A percentile compares a stretch with the other conserved stretches of the same genome.
These are phyloP conservation scores for Bruguiera sexangula DNA, from an alignment of 345 rosid genomes.

Conservation along the genomic window DNA sequence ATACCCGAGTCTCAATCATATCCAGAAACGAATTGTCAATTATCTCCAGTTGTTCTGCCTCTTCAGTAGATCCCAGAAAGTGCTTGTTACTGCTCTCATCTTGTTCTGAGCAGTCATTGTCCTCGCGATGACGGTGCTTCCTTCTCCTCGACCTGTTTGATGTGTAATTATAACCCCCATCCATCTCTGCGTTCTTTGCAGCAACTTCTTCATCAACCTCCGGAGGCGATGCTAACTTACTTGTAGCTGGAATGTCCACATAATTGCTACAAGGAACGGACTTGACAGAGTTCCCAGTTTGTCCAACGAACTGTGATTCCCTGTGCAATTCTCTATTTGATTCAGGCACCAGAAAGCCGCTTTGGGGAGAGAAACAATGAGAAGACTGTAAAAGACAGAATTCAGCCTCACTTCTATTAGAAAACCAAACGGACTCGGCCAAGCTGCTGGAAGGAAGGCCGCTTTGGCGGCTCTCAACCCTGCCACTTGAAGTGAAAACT, in stretches of 20 bases:
- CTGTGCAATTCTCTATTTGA: background rate
- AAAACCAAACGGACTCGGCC: background rate
- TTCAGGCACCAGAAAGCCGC: background rate
- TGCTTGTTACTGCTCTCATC: constrained; percentile 21
- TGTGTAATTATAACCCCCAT: background rate
- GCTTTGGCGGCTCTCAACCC: background rate
- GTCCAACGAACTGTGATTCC: background rate
- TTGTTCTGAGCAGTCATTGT: background rate
- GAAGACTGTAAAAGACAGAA: background rate
- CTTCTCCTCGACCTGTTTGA: constrained; percentile 3
- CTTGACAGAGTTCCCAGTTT: background rate
- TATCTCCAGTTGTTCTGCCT: constrained; percentile 8
- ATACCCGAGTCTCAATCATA: constrained; percentile 10
- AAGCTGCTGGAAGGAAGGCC: background rate
- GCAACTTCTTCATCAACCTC: too few relatives aligned
- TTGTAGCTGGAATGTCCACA: too few relatives aligned
- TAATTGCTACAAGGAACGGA: background rate
- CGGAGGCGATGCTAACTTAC: too few relatives aligned
- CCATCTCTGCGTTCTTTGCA: background rate
- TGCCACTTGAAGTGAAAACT: background rate
- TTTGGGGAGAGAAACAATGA: background rate
- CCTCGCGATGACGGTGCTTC: constrained; percentile 10
- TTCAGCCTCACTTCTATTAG: background rate
- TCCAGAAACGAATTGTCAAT: constrained; percentile 15
- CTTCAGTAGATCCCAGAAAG: background rate